phyloP scores from a whole-genome alignment of 176 grass and related monocot genomes.

The Musa beccarii region DNA sequence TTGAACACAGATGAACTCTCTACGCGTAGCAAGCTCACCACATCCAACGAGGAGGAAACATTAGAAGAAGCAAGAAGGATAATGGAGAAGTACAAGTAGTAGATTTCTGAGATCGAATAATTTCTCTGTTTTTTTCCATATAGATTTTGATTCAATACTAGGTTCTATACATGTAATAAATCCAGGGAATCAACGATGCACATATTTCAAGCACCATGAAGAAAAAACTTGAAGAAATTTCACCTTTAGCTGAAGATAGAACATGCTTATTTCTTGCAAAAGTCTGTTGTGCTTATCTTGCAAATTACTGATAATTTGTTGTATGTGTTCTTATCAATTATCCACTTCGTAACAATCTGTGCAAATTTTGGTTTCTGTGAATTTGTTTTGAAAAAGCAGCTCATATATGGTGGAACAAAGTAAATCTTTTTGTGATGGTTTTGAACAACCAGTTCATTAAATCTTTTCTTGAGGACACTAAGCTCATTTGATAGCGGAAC shows the following conservation, averaged over 20 bases:
- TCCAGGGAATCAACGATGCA: neutral
- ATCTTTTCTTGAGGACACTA: too few relatives aligned
- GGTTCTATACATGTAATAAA: neutral
- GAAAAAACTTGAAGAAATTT: neutral
- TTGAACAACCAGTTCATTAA: too few relatives aligned
- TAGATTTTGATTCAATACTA: neutral
- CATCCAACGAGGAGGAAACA: conserved; percentile 40
- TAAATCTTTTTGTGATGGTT: too few relatives aligned
- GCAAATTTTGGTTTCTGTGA: too few relatives aligned
- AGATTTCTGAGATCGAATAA: neutral
- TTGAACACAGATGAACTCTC: conserved; percentile 69
- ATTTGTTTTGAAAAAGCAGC: too few relatives aligned
- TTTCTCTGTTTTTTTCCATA: neutral
- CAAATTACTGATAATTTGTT: too few relatives aligned
- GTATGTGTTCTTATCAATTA: too few relatives aligned
- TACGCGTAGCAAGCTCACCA: conserved; percentile 8
- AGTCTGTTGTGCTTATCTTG: neutral
- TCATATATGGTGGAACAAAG: too few relatives aligned
- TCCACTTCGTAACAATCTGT: too few relatives aligned
- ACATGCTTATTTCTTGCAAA: neutral
- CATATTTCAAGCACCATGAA: neutral
- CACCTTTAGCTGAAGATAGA: neutral
- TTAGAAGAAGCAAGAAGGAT: conserved; percentile 71
- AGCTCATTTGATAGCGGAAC: too few relatives aligned
- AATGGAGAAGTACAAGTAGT: conserved; percentile 98